A percentile compares a stretch with the other conserved stretches of the same genome.
Evolutionary conservation across 129 eudicot species (phyloP).

Genomic region (Flaveria sonorensis): DNA sequence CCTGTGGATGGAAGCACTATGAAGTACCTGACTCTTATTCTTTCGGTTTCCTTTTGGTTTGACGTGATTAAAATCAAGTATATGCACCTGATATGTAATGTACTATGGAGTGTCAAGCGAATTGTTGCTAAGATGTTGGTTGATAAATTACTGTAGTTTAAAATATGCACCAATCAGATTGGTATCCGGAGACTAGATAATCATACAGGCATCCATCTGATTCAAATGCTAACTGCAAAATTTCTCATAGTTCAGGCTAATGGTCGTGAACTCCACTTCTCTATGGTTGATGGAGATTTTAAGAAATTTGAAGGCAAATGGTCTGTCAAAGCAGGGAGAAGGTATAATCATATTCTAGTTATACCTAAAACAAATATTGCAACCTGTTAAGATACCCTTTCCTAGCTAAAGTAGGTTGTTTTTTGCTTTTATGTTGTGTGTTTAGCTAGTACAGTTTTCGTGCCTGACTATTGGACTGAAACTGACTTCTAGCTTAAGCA

Average conservation of each 20-base stretch:
- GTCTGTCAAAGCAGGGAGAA: slow-evolving; percentile 64
- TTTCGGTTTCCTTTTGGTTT: too few species aligned
- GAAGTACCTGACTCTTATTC: too few species aligned
- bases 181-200: neutral
- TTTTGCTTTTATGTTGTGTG: slow-evolving; percentile 1
- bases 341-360: slow-evolving; percentile 44
- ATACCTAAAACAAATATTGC: neutral
- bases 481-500: slow-evolving; percentile 13
- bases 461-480: slow-evolving; percentile 11
- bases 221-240: slow-evolving; percentile 26
- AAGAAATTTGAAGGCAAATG: slow-evolving; percentile 99
- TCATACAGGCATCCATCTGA: slow-evolving; percentile 24
- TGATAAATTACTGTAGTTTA: too few species aligned
- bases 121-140: slow-evolving; percentile 5
- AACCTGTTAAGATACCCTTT: slow-evolving; percentile 11
- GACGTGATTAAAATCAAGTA: too few species aligned
- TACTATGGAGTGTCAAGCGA: neutral
- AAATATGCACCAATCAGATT: too few species aligned
- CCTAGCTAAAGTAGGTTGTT: neutral
- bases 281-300: slow-evolving; percentile 98
- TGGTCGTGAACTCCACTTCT: slow-evolving; percentile 87
- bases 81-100: too few species aligned
- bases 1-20: too few species aligned
- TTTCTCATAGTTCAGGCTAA: slow-evolving; percentile 58
- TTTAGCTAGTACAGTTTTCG: slow-evolving; percentile 6